These are phyloP conservation scores for Ophiostoma novo-ulmi DNA, from an alignment of 2,329 filamentous ascomycete genomes.

Conservation along the genomic window DNA sequence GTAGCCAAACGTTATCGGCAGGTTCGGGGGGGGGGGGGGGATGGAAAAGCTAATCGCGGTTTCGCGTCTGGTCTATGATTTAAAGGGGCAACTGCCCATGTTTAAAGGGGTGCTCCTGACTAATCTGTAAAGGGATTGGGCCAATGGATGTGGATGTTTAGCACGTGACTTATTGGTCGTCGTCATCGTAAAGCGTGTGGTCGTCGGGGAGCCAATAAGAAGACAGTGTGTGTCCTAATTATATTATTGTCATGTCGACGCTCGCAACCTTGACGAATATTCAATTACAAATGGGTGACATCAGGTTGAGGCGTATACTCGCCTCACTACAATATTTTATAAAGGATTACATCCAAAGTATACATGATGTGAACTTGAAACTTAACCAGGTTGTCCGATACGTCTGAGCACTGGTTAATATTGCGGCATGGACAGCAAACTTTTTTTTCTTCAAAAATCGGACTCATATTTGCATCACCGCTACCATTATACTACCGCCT, in stretches of 20 bases:
- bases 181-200: too few relatives aligned
- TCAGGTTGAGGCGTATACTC: too few relatives aligned
- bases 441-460: not conserved
- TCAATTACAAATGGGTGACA: too few relatives aligned
- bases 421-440: not conserved
- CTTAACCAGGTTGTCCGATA: too few relatives aligned
- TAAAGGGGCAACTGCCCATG: slow-evolving; percentile 15
- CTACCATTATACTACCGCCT: not conserved
- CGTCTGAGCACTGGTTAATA: not conserved
- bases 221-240: too few relatives aligned
- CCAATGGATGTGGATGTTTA: too few relatives aligned
- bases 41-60: slow-evolving; percentile 11
- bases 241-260: too few relatives aligned
- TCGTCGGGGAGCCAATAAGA: too few relatives aligned
- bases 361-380: too few relatives aligned
- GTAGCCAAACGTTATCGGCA: slow-evolving; percentile 2
- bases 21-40: slow-evolving; percentile 13
- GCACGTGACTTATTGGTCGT: not conserved
- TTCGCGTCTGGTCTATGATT: slow-evolving; percentile 8
- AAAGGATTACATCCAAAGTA: too few relatives aligned
- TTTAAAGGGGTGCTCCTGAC: not conserved
- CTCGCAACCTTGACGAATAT: too few relatives aligned
- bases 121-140: not conserved
- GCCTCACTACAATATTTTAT: too few relatives aligned
- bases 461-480: not conserved